A percentile compares a stretch with the other conserved stretches of the same genome.
phyloP scores from a whole-genome alignment of 192 early-diverging fungal species.

The Obelidium mucronatum region DNA sequence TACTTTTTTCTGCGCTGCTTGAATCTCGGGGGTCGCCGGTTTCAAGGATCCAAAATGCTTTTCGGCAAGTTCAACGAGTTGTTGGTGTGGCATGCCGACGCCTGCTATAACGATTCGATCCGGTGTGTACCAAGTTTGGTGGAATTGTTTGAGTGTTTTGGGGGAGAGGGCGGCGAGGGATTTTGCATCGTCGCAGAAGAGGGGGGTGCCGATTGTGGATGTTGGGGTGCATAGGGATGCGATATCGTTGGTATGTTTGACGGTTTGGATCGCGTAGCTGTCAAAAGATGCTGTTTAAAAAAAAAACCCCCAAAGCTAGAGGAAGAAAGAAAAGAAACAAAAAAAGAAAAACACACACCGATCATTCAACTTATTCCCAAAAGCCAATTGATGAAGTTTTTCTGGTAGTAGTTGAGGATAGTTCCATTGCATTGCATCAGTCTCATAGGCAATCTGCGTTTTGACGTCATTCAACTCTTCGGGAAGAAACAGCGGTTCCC shows the following conservation, averaged over 20 bases:
- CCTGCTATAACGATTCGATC: constrained; percentile 92
- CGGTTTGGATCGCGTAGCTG: constrained; percentile 26
- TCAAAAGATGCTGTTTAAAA: not conserved
- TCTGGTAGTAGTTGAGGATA: constrained; percentile 89
- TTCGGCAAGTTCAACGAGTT: constrained; percentile 73
- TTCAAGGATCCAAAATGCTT: constrained; percentile 80
- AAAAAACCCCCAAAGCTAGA: not conserved
- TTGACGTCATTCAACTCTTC: constrained; percentile 86
- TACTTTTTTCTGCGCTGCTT: constrained; percentile 34
- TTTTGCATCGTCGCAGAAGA: constrained; percentile 70
- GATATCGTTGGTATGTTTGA: constrained; percentile 17
- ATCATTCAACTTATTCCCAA: constrained; percentile 32
- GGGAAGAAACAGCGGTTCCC: constrained; percentile 65
- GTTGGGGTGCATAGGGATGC: constrained; percentile 45
- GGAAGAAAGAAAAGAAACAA: not conserved
- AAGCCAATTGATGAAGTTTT: constrained; percentile 85
- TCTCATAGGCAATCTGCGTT: constrained; percentile 82
- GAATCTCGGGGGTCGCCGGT: constrained; percentile 32
- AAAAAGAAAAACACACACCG: not conserved
- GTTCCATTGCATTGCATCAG: constrained; percentile 84
- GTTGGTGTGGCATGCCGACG: constrained; percentile 86
- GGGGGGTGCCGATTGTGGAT: constrained; percentile 82
- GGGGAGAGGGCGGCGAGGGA: constrained; percentile 74
- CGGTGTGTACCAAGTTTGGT: constrained; percentile 84
- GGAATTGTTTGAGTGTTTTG: constrained; percentile 73